Evolutionary conservation across 345 rosid species (phyloP).

Genomic region (Rhodomyrtus tomentosa): DNA sequence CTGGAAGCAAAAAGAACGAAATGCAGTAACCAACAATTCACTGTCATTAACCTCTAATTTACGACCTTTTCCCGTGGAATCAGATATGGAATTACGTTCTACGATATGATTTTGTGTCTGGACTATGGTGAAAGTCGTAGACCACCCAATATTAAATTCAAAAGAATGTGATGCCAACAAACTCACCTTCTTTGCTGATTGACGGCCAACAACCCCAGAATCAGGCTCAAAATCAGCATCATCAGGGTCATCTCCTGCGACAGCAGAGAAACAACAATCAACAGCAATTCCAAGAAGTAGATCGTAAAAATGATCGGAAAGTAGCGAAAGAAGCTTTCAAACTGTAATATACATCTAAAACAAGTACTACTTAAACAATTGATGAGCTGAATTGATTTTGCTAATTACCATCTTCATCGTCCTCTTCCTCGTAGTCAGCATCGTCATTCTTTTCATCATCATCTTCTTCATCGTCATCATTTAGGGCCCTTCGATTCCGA

Average conservation of each 20-base stretch:
- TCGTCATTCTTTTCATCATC: constrained; percentile 38
- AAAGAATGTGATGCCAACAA: not conserved
- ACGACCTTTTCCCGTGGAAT: not conserved
- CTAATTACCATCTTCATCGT: constrained; percentile 72
- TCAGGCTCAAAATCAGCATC: constrained; percentile 97
- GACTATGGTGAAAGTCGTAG: not conserved
- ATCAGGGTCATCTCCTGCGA: constrained; percentile 94
- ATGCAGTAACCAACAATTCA: not conserved
- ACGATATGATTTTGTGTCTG: not conserved
- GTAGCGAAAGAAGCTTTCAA: not conserved
- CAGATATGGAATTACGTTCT: not conserved
- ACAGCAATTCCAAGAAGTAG: not conserved
- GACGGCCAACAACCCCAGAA: constrained; percentile 28
- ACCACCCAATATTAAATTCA: not conserved
- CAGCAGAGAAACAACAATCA: constrained; percentile 13
- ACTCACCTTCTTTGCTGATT: constrained; percentile 47
- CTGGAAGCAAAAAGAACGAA: not conserved
- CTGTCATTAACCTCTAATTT: not conserved
- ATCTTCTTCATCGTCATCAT: constrained; percentile 19
- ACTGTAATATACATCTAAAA: not conserved
- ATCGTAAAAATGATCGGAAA: not conserved
- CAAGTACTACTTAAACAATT: not conserved
- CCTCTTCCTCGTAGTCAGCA: constrained; percentile 76
- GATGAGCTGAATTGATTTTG: not conserved
- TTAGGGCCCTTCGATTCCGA: constrained; percentile 44